These are phyloP conservation scores for Hawksworthiomyces lignivorus DNA, from an alignment of 2,329 filamentous ascomycete genomes.

Conservation along the genomic window DNA sequence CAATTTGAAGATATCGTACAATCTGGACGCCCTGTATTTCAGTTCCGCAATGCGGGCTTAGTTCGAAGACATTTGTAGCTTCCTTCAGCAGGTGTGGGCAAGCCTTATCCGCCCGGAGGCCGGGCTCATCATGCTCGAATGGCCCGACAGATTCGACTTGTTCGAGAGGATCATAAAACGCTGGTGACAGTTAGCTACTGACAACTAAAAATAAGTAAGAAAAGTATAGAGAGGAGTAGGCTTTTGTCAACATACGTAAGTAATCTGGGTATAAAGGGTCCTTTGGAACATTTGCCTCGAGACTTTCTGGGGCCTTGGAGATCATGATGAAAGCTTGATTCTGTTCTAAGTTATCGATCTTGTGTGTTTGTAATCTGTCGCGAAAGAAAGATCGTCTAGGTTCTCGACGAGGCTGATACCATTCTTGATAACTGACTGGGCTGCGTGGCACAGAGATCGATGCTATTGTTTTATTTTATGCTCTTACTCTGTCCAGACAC, in stretches of 20 bases:
- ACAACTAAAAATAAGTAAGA: background rate
- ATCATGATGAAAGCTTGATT: slow-evolving; percentile 6
- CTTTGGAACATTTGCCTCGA: background rate
- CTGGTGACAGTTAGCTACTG: slow-evolving; percentile 6
- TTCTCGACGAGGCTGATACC: no score
- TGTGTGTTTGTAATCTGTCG: background rate
- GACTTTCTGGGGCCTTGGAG: slow-evolving; percentile 2
- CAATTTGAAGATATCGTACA: background rate
- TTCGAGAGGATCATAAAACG: slow-evolving; percentile 20
- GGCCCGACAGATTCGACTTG: slow-evolving; percentile 18
- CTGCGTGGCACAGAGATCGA: background rate
- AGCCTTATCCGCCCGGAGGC: slow-evolving; percentile 17
- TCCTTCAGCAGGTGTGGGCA: slow-evolving; percentile 18
- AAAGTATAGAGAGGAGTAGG: no score
- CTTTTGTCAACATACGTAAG: slow-evolving; percentile 14
- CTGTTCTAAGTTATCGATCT: background rate
- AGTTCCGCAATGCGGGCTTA: slow-evolving; percentile 20
- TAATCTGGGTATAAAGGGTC: slow-evolving; percentile 18
- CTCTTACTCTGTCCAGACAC: background rate
- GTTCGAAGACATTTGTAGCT: slow-evolving; percentile 17
- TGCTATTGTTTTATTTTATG: background rate
- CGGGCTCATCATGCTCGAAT: slow-evolving; percentile 20
- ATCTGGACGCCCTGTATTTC: slow-evolving; percentile 19
- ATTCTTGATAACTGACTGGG: background rate
- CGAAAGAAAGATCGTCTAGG: no score